Evolutionary conservation across 2,329 filamentous ascomycete species (phyloP), one percentile per base, ranked within the genome.

Genomic region (Parafenestella ontariensis): DNA sequence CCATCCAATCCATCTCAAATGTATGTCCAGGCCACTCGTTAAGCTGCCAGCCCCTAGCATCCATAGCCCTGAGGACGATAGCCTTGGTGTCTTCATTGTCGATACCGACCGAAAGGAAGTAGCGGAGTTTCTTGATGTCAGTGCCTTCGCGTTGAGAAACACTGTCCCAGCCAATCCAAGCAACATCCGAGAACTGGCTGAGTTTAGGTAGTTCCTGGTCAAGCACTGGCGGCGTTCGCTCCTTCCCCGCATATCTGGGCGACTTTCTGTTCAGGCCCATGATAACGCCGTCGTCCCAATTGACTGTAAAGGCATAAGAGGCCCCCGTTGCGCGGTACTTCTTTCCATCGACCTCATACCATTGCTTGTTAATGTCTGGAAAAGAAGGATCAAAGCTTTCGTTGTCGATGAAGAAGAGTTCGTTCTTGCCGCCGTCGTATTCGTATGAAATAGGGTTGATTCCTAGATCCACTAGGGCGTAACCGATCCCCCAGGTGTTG

Each of bases 101-200:
- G 24, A 69, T 59, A 21, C 45, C 46, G 11, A 62, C 50, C 1
- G 58, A 52, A 18, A 67, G 23, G 46, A 67, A 59, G 55, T 64
- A 66, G 1, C 49, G 52, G 4, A 65, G 39, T 0, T 46, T 39
- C 33, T 31, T 62, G 11, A 61, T 15, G 9, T 56, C 45, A 5
- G 24, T n/a, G 3, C 49, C 46, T 3, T 49, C 17, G 11, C 37
- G 36, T 9, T 40, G n/a, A 21, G 48, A 29, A 24, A 60, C 21
- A 20, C 29, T 26, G 13, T 58, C 41, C 61, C 61, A 65, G 5
- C 29, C 51, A 2, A 64, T 52, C 55, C 58, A 68, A 0, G 56
- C 58, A 15, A 66, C 50, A 15, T 65, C 64, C 1, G 64, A 67
- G 26, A 66, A 65, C 21, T 60, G 49, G 17, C 51, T 56, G 2